Percentiles rank a stretch among this genome's conserved stretches.
phyloP scores from a whole-genome alignment of 139 green algal species.

The Desmodesmus armatus region DNA sequence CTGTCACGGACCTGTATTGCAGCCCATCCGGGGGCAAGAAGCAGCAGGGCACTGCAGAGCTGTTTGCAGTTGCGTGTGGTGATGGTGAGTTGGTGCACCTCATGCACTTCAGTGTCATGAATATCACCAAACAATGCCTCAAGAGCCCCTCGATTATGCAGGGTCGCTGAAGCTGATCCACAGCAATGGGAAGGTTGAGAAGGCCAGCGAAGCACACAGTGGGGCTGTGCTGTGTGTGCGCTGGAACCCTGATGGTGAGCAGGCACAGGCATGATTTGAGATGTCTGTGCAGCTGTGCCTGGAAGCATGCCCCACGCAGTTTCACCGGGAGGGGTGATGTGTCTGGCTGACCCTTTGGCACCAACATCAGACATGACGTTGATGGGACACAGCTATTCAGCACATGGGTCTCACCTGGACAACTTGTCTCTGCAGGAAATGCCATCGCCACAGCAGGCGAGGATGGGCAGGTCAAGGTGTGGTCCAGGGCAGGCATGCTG shows the following conservation, averaged over 20 bases:
- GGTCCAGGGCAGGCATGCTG: conserved; percentile 84
- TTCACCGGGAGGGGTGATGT: too few species aligned
- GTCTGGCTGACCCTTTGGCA: too few species aligned
- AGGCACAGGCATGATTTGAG: background rate
- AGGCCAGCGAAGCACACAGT: conserved; percentile 76
- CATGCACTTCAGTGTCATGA: background rate
- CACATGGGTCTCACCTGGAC: too few species aligned
- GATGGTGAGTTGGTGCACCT: conserved; percentile 61
- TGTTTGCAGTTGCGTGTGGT: conserved; percentile 75
- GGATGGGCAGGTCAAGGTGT: conserved; percentile 86
- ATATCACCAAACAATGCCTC: background rate
- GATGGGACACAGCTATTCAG: too few species aligned
- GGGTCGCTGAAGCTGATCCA: conserved; percentile 77
- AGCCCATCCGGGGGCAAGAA: conserved; percentile 63
- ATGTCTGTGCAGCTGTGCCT: too few species aligned
- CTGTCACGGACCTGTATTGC: conserved; percentile 77
- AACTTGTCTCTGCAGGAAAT: conserved; percentile 72
- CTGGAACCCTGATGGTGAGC: conserved; percentile 81
- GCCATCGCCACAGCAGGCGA: conserved; percentile 82
- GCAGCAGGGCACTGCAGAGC: conserved; percentile 61
- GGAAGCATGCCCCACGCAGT: too few species aligned
- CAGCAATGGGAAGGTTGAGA: conserved; percentile 72
- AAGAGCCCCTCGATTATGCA: conserved; percentile 22
- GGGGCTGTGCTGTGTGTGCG: conserved; percentile 73
- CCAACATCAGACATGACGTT: background rate